Base-by-base conservation (phyloP, 768 basidiomycete species). In the Lactifluus hygrophoroides region DNA sequence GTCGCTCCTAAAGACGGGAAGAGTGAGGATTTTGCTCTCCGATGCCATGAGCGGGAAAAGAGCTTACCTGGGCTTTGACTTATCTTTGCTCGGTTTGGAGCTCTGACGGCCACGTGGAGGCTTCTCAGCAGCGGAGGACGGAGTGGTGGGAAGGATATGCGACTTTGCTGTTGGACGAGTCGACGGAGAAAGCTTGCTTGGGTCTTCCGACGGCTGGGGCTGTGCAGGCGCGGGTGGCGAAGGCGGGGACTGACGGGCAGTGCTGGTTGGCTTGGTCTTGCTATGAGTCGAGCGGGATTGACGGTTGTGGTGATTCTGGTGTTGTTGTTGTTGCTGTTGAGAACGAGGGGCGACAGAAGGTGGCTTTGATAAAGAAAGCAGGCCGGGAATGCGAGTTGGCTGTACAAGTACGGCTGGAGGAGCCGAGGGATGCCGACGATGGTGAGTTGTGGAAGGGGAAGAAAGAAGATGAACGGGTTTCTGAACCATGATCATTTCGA, bases 381-480 rank as follows among this genome's bases (percentile, higher is more conserved):
- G 77, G 67, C 88, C 88, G 0, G 87, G 88, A 0, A 81, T 86
- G 54, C 78, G 78, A 13, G 88, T 87, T 3, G 88, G 82, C 69
- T 86, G 85, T 4, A 86, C 81, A 60, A 83, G 76, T 65, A 85
- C 80, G 35, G 81, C 77, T 0, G 81, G 80, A 8, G 84, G 84
- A 0, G 87, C 86, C 0, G 87, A 88, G 19, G 86, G 82, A 67
- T 82, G 80, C 54, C 88, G 76, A 60, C 81, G 76, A 69, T 87
- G 86, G 40, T 58, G 23, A 44, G 70, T n/a, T n/a, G n/a, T 66
- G 35, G 66, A 53, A 1, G 65, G 65, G 0, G 73, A 64, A 34
- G 69, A 62, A 35, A 71, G 66, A 16, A 68, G 48, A 19, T 69
- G 65, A 56, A 67, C 64, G 54, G 75, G 76, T 35, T 72, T 71